Percentiles rank a stretch among this genome's conserved stretches.
Evolutionary conservation across 179 eudicot species (phyloP).

Genomic region (Spinacia oleracea): DNA sequence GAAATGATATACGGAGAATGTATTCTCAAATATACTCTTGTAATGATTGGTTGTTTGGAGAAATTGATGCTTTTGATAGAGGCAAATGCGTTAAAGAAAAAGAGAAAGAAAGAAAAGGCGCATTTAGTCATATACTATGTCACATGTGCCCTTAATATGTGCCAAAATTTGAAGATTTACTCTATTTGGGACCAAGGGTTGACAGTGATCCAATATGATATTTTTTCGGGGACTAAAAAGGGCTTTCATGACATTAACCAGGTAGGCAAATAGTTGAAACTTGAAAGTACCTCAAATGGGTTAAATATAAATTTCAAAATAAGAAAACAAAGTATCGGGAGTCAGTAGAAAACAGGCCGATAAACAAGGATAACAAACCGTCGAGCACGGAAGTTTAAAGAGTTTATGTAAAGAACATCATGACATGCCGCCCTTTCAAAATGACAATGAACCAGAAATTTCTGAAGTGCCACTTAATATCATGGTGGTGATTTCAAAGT

Average conservation of each 20-base stretch:
- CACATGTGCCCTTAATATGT: not conserved
- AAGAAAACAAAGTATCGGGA: not conserved
- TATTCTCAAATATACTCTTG: not conserved
- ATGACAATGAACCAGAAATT: not conserved
- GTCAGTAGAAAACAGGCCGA: not conserved
- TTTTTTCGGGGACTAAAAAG: not conserved
- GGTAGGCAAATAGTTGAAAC: not conserved
- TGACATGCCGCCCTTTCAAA: not conserved
- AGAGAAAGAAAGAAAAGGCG: too few relatives aligned
- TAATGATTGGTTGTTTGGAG: not conserved
- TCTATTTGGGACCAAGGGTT: not conserved
- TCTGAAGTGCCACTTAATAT: not conserved
- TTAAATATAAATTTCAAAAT: not conserved
- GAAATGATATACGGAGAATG: not conserved
- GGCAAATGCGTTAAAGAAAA: not conserved
- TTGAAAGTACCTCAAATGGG: not conserved
- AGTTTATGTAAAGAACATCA: not conserved
- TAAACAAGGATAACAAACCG: not conserved
- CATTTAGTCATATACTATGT: not conserved
- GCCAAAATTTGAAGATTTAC: not conserved
- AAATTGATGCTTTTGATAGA: not conserved
- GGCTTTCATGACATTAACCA: not conserved
- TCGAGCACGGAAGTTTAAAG: not conserved
- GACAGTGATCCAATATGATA: too few relatives aligned
- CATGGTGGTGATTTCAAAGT: not conserved